Evolutionary conservation across 2,329 filamentous ascomycete species (phyloP).

Genomic region (Lomentospora prolificans): DNA sequence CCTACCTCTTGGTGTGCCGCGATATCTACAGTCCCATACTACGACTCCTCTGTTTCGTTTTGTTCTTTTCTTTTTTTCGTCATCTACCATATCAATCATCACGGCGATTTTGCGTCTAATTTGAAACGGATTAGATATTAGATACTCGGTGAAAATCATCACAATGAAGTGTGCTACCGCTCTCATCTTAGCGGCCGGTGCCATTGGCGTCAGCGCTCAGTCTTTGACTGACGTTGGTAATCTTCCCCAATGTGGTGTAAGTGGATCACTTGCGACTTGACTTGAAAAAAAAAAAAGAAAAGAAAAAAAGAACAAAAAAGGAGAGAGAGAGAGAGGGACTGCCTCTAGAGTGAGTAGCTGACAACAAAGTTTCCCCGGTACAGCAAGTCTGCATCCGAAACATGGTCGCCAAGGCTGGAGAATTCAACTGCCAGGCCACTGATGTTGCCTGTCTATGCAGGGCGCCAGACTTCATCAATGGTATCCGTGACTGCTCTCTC

Average conservation of each 20-base stretch:
- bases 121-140: not conserved
- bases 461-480: conserved; percentile 36
- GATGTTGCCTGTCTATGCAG: conserved; percentile 37
- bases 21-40: too few species aligned
- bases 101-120: not conserved
- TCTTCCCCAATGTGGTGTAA: conserved; percentile 44
- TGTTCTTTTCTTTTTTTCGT: not conserved
- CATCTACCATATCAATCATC: not conserved
- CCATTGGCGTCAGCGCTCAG: conserved; percentile 31
- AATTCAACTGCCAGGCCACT: conserved; percentile 33
- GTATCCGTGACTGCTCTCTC: conserved; percentile 40
- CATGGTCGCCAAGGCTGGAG: conserved; percentile 35
- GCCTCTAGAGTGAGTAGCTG: not conserved
- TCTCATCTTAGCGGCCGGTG: conserved; percentile 31
- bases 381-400: conserved; percentile 39
- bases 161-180: conserved; percentile 40
- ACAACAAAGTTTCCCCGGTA: not conserved
- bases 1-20: too few species aligned
- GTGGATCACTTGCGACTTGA: conserved; percentile 20
- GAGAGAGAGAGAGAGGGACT: too few species aligned
- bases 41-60: not conserved
- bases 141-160: conserved; percentile 12
- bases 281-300: too few species aligned
- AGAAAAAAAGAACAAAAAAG: too few species aligned
- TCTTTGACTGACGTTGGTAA: conserved; percentile 18